Conservation (phyloP, 192 early-diverging fungal genomes). For the Phycomyces nitens region DNA sequence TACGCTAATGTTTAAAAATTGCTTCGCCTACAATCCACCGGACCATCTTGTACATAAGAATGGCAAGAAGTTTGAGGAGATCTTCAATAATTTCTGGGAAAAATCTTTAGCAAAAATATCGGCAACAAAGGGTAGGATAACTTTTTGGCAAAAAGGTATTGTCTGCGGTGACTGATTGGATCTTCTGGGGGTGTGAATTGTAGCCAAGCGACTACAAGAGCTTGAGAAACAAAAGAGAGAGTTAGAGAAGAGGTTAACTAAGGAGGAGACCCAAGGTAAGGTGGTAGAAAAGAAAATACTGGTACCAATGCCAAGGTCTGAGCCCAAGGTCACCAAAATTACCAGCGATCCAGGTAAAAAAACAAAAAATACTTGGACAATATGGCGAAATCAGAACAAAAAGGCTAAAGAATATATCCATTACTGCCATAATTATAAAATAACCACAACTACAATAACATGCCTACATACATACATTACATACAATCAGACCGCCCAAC, state of each 20-base stretch:
- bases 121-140: conserved; percentile 5
- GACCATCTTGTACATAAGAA: conserved; percentile 56
- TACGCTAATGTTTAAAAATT: conserved; percentile 71
- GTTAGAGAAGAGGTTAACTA: not conserved
- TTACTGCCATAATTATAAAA: not conserved
- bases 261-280: not conserved
- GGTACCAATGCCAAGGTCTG: not conserved
- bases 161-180: not conserved
- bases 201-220: not conserved
- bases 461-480: not conserved
- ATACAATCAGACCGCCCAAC: not conserved
- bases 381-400: too few relatives aligned
- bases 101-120: conserved; percentile 21
- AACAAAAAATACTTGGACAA: too few relatives aligned
- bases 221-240: conserved; percentile 3
- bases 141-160: not conserved
- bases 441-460: too few relatives aligned
- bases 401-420: not conserved
- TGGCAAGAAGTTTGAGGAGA: conserved; percentile 58
- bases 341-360: too few relatives aligned
- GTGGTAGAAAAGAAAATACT: too few relatives aligned
- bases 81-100: conserved; percentile 69
- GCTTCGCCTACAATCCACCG: conserved; percentile 67
- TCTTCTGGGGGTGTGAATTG: not conserved
- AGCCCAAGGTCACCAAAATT: not conserved